Evolutionary conservation across 2,329 filamentous ascomycete species (phyloP).

Genomic region (Aspergillus arachidicola): DNA sequence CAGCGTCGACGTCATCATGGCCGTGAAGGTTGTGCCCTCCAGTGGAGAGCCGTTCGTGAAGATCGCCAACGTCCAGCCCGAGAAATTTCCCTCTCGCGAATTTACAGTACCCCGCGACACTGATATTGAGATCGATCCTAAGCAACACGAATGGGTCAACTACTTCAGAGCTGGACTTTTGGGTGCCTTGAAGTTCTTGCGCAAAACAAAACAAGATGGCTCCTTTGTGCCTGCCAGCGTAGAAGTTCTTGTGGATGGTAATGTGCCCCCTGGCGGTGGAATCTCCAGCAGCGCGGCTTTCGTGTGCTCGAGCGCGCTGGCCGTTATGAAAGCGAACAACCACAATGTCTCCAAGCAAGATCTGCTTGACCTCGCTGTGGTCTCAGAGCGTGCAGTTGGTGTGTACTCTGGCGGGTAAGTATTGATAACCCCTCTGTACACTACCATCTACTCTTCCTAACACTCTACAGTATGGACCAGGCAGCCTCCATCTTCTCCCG

Average conservation of each 20-base stretch:
- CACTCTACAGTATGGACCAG: constrained; percentile 81
- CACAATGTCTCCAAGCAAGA: constrained; percentile 86
- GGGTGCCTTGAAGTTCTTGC: constrained; percentile 77
- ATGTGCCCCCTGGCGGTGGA: constrained; percentile 87
- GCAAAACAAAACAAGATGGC: constrained; percentile 63
- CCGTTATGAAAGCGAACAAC: constrained; percentile 84
- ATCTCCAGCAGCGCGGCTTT: constrained; percentile 93
- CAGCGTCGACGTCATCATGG: constrained; percentile 85
- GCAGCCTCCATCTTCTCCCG: constrained; percentile 92
- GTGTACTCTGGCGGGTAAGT: constrained; percentile 91
- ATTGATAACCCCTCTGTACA: background rate
- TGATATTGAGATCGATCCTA: constrained; percentile 78
- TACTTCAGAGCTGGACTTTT: constrained; percentile 94
- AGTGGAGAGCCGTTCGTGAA: constrained; percentile 63
- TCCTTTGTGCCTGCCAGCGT: constrained; percentile 73
- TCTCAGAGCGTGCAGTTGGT: constrained; percentile 89
- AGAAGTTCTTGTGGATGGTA: constrained; percentile 87
- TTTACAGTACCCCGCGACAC: constrained; percentile 69
- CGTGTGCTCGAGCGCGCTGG: constrained; percentile 84
- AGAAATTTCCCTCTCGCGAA: constrained; percentile 74
- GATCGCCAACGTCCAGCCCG: constrained; percentile 75
- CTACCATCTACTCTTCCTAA: background rate
- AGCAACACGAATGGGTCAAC: constrained; percentile 91
- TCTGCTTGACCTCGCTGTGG: constrained; percentile 87
- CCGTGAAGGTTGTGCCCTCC: constrained; percentile 61